Conservation (phyloP, 768 basidiomycete genomes). For the Paxillus rubicundulus region DNA sequence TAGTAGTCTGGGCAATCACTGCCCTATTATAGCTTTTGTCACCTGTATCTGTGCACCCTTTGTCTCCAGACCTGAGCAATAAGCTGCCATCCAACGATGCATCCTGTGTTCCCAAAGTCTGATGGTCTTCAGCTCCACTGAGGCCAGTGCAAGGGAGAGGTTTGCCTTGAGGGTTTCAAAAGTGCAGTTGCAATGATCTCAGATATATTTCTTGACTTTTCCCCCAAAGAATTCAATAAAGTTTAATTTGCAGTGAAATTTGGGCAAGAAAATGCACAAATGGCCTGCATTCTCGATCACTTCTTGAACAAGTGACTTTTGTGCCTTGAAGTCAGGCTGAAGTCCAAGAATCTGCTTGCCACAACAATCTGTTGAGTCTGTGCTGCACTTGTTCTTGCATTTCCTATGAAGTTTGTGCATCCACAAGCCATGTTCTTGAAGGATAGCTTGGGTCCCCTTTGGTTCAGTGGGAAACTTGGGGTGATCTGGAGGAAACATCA, state of each 20-base stretch:
- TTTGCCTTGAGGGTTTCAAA: conserved; percentile 7
- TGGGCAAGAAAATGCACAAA: conserved; percentile 26
- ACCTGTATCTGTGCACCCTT: too few relatives aligned
- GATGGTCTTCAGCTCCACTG: too few relatives aligned
- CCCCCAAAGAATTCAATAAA: conserved; percentile 29
- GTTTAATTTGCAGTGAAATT: conserved; percentile 27
- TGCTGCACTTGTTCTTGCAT: not conserved
- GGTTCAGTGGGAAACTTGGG: conserved; percentile 24
- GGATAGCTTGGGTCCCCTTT: conserved; percentile 33
- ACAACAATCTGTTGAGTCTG: conserved; percentile 26
- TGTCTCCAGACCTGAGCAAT: too few relatives aligned
- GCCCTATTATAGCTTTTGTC: too few relatives aligned
- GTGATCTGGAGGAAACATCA: conserved; percentile 37
- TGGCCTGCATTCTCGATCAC: conserved; percentile 25
- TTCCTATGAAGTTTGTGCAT: conserved; percentile 3
- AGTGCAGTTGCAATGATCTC: conserved; percentile 21
- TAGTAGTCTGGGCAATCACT: too few relatives aligned
- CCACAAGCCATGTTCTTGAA: conserved; percentile 29
- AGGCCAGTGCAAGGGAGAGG: too few relatives aligned
- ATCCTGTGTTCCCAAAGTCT: too few relatives aligned
- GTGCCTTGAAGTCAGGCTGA: conserved; percentile 26
- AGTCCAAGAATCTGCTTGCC: conserved; percentile 21
- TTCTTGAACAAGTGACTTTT: conserved; percentile 24
- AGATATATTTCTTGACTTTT: conserved; percentile 23
- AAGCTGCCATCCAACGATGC: too few relatives aligned